These are phyloP conservation scores for Pseudogymnoascus sp. DNA, from an alignment of 2,329 filamentous ascomycete species.

Conservation along the genomic window DNA sequence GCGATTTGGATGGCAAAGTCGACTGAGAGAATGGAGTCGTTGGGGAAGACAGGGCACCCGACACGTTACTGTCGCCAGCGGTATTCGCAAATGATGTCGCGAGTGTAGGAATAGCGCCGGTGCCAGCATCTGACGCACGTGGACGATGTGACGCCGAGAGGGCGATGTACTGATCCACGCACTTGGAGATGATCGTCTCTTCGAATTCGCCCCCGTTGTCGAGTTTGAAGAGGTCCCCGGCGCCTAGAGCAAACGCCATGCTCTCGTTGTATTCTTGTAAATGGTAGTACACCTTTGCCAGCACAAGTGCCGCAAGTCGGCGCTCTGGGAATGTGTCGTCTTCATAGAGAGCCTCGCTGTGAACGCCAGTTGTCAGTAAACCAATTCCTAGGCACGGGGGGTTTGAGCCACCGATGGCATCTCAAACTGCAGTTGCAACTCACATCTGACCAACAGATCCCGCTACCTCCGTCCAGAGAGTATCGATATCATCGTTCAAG, in stretches of 20 bases:
- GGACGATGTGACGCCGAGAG: conserved; percentile 45
- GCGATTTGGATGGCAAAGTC: conserved; percentile 83
- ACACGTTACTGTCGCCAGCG: conserved; percentile 55
- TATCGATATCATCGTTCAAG: conserved; percentile 92
- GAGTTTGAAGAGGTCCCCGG: conserved; percentile 90
- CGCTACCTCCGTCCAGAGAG: conserved; percentile 95
- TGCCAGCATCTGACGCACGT: conserved; percentile 48
- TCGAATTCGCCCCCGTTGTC: conserved; percentile 91
- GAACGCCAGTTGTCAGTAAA: conserved; percentile 16
- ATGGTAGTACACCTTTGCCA: conserved; percentile 98
- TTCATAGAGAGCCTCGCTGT: conserved; percentile 92
- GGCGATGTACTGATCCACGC: conserved; percentile 94
- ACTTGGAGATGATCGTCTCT: conserved; percentile 98
- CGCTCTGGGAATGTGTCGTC: conserved; percentile 91
- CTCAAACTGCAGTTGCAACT: conserved; percentile 29
- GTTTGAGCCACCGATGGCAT: neutral
- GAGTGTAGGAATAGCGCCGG: conserved; percentile 45
- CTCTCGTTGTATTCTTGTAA: conserved; percentile 98
- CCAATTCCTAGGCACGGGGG: neutral
- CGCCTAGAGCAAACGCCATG: conserved; percentile 94
- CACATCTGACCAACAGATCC: conserved; percentile 90
- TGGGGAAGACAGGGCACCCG: conserved; percentile 62
- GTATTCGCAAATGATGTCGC: conserved; percentile 70
- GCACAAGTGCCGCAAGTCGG: conserved; percentile 85
- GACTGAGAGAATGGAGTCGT: conserved; percentile 95